Base-by-base conservation (phyloP, 371 early-diverging fungal genomes). In the Mortierella sp. region DNA sequence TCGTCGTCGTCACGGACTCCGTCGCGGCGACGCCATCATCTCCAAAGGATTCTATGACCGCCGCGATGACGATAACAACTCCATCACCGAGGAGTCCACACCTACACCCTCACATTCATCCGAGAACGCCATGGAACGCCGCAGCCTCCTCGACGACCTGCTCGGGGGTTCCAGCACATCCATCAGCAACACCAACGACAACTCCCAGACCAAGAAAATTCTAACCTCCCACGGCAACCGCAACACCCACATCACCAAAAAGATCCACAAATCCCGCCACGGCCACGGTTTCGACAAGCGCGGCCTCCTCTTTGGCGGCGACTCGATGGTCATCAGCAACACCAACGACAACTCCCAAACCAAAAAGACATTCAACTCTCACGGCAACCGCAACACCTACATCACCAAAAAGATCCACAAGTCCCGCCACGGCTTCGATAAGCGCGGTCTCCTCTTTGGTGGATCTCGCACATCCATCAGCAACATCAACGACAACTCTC, bases 171-270 rank as follows among this genome's bases (percentile, higher is more conserved):
- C 61, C 31, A 37, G 45, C 26, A 77, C 40, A 43, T 64, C 58
- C 19, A 78, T 69, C 44, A 74, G 53, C 40, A 79, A 79, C 31
- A 64, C 64, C 47, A 79, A 79, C 55, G 70, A 73, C 52, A 76
- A 76, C 63, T 76, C 76, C 2, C 67, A 73, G 50, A 37, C 52
- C 7, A 73, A 41, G 16, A 72, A 70, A 67, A 80, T 70, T 3
- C 39, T 53, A 65, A 79, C 71, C 34, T 75, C 80, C 14, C 72
- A 75, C 19, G 66, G 65, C 31, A 79, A 79, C 68, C 67, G 44
- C 22, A 50, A 71, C 44, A 53, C 31, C 31, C 45, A 13, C 10
- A 63, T 64, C 61, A 41, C 58, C 48, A 53, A 37, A 26, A 64
- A 43, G 66, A 45, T 26, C 24, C 11, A 47, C 37, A 50, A 66